Base-by-base conservation (phyloP, 192 early-diverging fungal genomes). In the Backusella sp. region DNA sequence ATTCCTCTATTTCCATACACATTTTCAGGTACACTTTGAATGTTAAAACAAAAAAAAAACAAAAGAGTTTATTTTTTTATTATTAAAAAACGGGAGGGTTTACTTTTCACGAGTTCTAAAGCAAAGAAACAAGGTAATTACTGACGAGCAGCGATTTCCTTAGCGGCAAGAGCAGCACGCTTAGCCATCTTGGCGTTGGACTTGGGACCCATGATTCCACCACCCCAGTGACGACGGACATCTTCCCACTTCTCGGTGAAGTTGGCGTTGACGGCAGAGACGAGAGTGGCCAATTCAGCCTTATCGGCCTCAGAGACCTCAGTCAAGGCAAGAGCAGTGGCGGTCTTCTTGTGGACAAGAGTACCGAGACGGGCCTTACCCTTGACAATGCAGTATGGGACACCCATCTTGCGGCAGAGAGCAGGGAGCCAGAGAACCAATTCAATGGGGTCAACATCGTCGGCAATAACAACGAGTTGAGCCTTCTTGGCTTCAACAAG, bases 371-470 rank as follows among this genome's bases (percentile, higher is more conserved):
- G 92, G 86, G 94, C 90, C 93, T 99, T 99, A 84, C 94, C 90
- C 96, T 99, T 99, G 84, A 99, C 95, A 84, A 99, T 98, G 88
- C 88, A 91, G 92, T 99, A 99, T 73, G 98, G 98, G 85, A 99
- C 89, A 85, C 95, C 96, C 97, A 98, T 98, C 94, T 99, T 99
- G 85, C 96, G 94, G 94, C 98, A 99, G 72, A 99, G 93, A 78
- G 97, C 98, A 70, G 98, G 98, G 82, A 99, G 92, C 95, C 95
- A 99, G 81, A 99, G 83, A 78, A 99, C 97, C 73, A 99, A 83
- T 90, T 99, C 98, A 86, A 99, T 97, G 77, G 98, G 98, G 88
- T 99, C 97, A 82, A 99, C 97, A 86, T 99, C 97, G 83, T 98
- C 91, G 82, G 98, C 98, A 88, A 99, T 99, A 82, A 99, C 91